Percentiles rank a stretch among this genome's conserved stretches.
Evolutionary conservation across 352 stramenopile genomes (phyloP).

Genomic region (Phytopythium vexans): DNA sequence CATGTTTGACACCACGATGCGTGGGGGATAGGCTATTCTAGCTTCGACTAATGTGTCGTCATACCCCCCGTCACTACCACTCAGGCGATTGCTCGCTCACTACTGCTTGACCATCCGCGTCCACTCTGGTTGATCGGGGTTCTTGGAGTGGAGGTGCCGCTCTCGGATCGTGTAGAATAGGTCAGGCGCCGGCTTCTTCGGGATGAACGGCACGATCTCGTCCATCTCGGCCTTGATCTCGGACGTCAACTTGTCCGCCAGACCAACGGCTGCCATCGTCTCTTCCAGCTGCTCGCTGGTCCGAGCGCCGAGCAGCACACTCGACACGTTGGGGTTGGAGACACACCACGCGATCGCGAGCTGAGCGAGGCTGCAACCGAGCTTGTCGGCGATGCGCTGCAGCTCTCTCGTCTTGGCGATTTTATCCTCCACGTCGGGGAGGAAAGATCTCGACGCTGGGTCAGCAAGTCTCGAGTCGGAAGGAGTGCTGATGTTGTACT

Average conservation of each 20-base stretch:
- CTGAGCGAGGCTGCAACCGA: slow-evolving; percentile 42
- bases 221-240: slow-evolving; percentile 42
- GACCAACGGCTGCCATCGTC: slow-evolving; percentile 38
- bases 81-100: no score
- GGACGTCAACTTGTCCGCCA: slow-evolving; percentile 36
- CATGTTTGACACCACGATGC: no score
- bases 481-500: slow-evolving; percentile 36
- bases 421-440: slow-evolving; percentile 25
- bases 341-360: slow-evolving; percentile 41
- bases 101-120: no score
- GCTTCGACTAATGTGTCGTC: no score
- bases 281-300: slow-evolving; percentile 40
- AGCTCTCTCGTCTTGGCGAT: slow-evolving; percentile 26
- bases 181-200: slow-evolving; percentile 2
- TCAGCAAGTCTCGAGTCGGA: slow-evolving; percentile 14
- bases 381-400: slow-evolving; percentile 34
- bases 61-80: no score
- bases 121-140: no score
- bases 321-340: slow-evolving; percentile 43
- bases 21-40: no score
- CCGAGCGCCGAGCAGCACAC: slow-evolving; percentile 36
- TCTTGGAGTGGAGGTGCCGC: no score
- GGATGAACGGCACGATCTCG: slow-evolving; percentile 15
- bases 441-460: slow-evolving; percentile 1
- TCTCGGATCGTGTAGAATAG: not conserved